Evolutionary conservation across 768 basidiomycete species (phyloP).

Genomic region (Galerina sulciceps): DNA sequence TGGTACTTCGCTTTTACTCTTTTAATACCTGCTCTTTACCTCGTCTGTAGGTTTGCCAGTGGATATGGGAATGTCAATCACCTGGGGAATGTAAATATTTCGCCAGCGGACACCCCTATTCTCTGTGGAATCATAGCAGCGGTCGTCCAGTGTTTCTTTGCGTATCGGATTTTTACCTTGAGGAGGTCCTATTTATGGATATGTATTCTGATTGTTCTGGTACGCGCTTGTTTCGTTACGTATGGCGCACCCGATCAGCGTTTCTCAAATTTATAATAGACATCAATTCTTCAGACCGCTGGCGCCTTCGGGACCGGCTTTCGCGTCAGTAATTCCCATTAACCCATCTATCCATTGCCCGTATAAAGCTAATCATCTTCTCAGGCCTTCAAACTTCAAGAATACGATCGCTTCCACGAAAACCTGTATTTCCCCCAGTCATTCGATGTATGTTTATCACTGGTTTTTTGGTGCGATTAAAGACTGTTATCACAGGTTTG

Average conservation of each 20-base stretch:
- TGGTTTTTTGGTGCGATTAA: neutral
- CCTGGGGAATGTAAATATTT: slow-evolving; percentile 19
- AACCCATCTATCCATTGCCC: neutral
- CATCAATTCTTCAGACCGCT: slow-evolving; percentile 4
- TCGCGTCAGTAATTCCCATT: neutral
- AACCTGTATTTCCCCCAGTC: slow-evolving; percentile 1
- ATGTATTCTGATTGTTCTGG: slow-evolving; percentile 6
- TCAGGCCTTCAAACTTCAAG: slow-evolving; percentile 9
- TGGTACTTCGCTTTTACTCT: neutral
- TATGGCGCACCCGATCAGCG: neutral
- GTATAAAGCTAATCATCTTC: no score
- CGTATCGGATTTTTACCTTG: slow-evolving; percentile 18
- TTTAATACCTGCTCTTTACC: neutral
- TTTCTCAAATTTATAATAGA: no score
- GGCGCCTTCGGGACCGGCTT: neutral
- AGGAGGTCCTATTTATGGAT: slow-evolving; percentile 5
- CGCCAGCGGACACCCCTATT: slow-evolving; percentile 19
- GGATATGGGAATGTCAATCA: slow-evolving; percentile 17
- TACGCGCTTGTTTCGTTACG: no score
- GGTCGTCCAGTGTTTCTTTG: slow-evolving; percentile 23
- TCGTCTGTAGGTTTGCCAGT: slow-evolving; percentile 9
- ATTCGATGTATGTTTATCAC: neutral
- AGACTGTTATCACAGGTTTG: neutral
- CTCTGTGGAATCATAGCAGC: slow-evolving; percentile 20
- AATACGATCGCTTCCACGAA: slow-evolving; percentile 8